A percentile compares a stretch with the other conserved stretches of the same genome.
phyloP scores from a whole-genome alignment of 352 stramenopile genomes.

The Pythium catenulatum region DNA sequence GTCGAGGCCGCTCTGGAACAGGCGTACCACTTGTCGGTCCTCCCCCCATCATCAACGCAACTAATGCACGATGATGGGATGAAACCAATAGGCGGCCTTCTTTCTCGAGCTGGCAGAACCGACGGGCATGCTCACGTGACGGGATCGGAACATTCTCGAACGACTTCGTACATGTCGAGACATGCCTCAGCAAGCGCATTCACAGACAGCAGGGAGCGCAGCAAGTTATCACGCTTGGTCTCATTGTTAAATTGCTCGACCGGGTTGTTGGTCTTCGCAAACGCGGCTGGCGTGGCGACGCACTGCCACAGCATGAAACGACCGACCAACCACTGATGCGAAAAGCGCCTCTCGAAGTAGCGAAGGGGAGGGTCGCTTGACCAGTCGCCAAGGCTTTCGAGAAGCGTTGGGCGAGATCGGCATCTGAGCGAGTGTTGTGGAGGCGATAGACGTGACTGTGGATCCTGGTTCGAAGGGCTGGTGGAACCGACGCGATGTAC shows the following conservation, averaged over 20 bases:
- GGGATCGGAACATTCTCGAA: neutral
- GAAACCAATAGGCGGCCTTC: neutral
- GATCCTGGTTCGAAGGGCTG: neutral
- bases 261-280: constrained; percentile 14
- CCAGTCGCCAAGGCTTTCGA: neutral
- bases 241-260: constrained; percentile 7
- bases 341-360: neutral
- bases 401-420: neutral
- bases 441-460: constrained; percentile 3
- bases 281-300: neutral
- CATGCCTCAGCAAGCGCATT: neutral
- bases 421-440: neutral
- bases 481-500: neutral
- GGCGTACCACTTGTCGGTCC: neutral
- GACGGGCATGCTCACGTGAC: neutral
- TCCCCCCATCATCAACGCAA: neutral
- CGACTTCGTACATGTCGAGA: neutral
- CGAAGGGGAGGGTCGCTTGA: neutral
- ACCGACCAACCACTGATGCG: neutral
- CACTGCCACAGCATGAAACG: constrained; percentile 1
- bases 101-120: neutral
- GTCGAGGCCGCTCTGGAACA: neutral
- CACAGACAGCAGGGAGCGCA: neutral
- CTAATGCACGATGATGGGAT: neutral
- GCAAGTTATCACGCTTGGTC: constrained; percentile 21